Base-by-base conservation (phyloP, 2,329 filamentous ascomycete species). In the Colletotrichum acutatum region DNA sequence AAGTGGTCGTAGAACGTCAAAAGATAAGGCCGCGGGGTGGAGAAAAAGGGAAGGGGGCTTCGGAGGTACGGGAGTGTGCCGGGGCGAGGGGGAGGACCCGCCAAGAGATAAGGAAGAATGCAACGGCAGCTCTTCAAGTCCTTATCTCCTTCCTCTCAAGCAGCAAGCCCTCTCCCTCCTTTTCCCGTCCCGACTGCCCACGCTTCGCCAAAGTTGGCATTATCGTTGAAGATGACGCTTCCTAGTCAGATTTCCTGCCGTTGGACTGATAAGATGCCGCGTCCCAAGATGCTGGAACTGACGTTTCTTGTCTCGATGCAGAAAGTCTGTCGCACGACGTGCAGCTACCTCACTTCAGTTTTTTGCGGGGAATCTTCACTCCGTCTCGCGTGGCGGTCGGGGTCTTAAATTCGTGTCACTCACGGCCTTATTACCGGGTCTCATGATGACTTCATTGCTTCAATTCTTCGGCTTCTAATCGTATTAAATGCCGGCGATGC, bases 71-170 rank as follows among this genome's bases (percentile, higher is more conserved):
- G 63, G 32, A 42, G 53, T 8, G 11, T 42, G 52, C 16, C 63
- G 16, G 52, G 60, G 49, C 46, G 54, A 37, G 64, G 59, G 59
- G 60, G 60, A 28, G 26, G 70, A 65, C 70, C 70, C 70, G 70
- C 70, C 60, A 70, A 72, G 66, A 72, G 70, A 72, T 72, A 72
- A 72, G 70, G 14, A 61, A 37, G 30, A 64, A 22, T 53, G 65
- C 37, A 46, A 66, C 69, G 49, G 22, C 62, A 67, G 58, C 58
- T 32, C 66, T 49, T 65, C 42, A 60, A 37, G 37, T 16, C 30
- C 54, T 70, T 70, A 65, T 70, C 70, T 71, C 34, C 34, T 62
- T 19, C 49, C 54, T 66, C 46, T 3, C 22, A 28, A 34, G 32
- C 11, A 34, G 11, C 24, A 4, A 26, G 30, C n/a, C n/a, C n/a